These are phyloP conservation scores for Elsinoe ampelina DNA, from an alignment of 2,329 filamentous ascomycete species.

Conservation along the genomic window DNA sequence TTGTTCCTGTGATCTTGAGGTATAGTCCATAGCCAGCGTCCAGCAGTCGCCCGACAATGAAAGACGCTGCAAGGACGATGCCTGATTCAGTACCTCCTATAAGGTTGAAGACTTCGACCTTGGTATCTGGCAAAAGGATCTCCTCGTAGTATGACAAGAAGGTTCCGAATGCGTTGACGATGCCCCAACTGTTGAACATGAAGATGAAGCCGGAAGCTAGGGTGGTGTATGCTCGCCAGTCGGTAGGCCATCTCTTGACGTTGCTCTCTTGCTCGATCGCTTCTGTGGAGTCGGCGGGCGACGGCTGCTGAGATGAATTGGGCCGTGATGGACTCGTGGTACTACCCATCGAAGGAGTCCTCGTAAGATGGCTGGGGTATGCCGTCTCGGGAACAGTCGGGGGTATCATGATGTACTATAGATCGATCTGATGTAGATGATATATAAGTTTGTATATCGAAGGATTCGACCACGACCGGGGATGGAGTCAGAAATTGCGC, in stretches of 20 bases:
- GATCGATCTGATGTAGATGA: too few relatives aligned
- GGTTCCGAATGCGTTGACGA: conserved; percentile 43
- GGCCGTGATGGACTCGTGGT: neutral
- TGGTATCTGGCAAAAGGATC: conserved; percentile 32
- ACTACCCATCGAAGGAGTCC: neutral
- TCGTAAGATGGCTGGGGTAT: neutral
- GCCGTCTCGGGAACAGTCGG: neutral
- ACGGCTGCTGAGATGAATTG: neutral
- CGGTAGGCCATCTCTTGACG: conserved; percentile 32
- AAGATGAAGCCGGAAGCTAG: conserved; percentile 41
- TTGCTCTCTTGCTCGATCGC: neutral
- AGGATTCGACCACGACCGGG: too few relatives aligned
- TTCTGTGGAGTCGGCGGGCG: too few relatives aligned
- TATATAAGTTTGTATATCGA: too few relatives aligned
- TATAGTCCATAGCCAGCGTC: conserved; percentile 37
- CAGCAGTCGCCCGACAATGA: conserved; percentile 38
- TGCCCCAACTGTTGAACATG: conserved; percentile 42
- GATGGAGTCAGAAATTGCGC: too few relatives aligned
- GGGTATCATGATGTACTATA: neutral
- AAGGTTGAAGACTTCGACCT: conserved; percentile 37
- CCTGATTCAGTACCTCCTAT: conserved; percentile 41
- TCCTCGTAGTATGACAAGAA: conserved; percentile 42
- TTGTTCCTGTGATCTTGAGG: conserved; percentile 33
- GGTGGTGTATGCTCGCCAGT: conserved; percentile 37
- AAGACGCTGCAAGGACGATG: conserved; percentile 38